Evolutionary conservation across 2,329 filamentous ascomycete genomes (phyloP).

Genomic region (Microsporum audouinii): DNA sequence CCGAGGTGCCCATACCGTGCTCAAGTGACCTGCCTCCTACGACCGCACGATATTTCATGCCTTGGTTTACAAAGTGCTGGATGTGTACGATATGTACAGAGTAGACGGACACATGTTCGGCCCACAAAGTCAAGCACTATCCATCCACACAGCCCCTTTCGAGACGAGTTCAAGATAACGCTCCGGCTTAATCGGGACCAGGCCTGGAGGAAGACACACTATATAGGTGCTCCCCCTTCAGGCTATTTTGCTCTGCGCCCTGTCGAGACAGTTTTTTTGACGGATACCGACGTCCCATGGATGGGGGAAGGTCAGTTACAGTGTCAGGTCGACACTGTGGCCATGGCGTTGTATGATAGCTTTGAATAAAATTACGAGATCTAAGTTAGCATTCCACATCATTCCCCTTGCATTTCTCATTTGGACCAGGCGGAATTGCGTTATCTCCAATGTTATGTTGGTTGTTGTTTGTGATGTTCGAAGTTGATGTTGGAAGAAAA

Average conservation of each 20-base stretch:
- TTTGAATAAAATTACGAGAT: background rate
- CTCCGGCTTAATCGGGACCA: conserved; percentile 99
- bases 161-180: conserved; percentile 69
- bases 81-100: background rate
- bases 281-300: conserved; percentile 64
- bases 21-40: conserved; percentile 50
- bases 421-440: no score
- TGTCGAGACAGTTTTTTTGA: conserved; percentile 26
- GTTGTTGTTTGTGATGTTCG: background rate
- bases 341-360: conserved; percentile 35
- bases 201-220: conserved; percentile 9
- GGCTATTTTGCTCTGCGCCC: conserved; percentile 63
- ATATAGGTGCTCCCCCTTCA: conserved; percentile 11
- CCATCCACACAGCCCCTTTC: conserved; percentile 77
- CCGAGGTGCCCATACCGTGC: conserved; percentile 78
- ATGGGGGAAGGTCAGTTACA: conserved; percentile 47
- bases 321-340: conserved; percentile 40
- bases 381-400: background rate
- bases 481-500: background rate
- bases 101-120: conserved; percentile 49
- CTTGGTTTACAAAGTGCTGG: no score
- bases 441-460: no score
- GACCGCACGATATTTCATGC: no score
- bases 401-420: no score
- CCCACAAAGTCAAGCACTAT: conserved; percentile 92